Percentiles rank a stretch among this genome's conserved stretches.
Conservation (phyloP, 2,329 filamentous ascomycete species). For the Emergomyces pasteurianus region DNA sequence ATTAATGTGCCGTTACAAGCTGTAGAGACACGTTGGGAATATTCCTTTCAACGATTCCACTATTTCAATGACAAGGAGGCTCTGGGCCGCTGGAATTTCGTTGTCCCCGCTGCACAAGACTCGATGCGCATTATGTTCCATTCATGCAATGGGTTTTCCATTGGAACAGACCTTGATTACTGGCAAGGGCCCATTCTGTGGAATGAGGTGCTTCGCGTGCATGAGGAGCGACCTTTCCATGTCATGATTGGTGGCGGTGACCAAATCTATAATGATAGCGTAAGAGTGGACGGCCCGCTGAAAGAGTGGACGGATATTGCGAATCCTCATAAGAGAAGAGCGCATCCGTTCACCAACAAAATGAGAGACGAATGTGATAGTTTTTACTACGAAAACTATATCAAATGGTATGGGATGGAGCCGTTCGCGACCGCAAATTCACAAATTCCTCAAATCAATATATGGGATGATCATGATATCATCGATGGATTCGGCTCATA, state of each 20-base stretch:
- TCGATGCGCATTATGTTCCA: conserved; percentile 61
- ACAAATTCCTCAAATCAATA: conserved; percentile 53
- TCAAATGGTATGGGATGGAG: conserved; percentile 57
- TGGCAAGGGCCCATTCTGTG: conserved; percentile 52
- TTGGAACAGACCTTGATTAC: conserved; percentile 51
- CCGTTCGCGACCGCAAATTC: conserved; percentile 48
- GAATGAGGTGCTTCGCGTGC: conserved; percentile 52
- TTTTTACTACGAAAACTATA: conserved; percentile 51
- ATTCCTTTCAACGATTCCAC: conserved; percentile 55
- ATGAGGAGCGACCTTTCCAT: conserved; percentile 49
- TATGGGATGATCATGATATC: conserved; percentile 56
- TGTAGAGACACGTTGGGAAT: conserved; percentile 68
- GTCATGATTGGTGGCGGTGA: conserved; percentile 83
- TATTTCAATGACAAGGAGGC: conserved; percentile 48
- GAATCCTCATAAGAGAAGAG: conserved; percentile 48
- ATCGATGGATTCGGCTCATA: conserved; percentile 57
- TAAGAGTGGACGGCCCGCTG: conserved; percentile 73
- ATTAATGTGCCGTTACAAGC: conserved; percentile 53
- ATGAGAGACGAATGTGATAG: conserved; percentile 48
- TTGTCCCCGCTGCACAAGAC: conserved; percentile 46
- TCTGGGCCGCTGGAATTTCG: conserved; percentile 41
- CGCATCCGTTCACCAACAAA: conserved; percentile 53
- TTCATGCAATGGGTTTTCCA: conserved; percentile 57
- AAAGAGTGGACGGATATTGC: conserved; percentile 50
- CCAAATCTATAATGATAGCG: conserved; percentile 67